Base-by-base conservation (phyloP, 257 asterid species). In the Solanum chaucha region DNA sequence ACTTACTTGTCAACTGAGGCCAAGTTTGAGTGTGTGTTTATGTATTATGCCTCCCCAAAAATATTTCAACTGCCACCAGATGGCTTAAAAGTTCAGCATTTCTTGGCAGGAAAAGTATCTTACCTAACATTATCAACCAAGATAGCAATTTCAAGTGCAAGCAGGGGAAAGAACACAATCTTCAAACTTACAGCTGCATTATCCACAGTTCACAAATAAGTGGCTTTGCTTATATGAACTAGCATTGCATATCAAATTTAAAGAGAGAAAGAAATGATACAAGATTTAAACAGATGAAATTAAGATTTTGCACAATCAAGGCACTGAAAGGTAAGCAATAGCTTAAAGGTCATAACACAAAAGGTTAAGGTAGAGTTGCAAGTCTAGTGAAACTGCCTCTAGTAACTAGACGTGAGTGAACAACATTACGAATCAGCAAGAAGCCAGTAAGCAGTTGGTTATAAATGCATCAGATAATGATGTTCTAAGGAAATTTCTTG, bases 101-200 rank as follows among this genome's bases (percentile, higher is more conserved):
- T 55, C 71, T 26, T 34, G 77, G 88, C 22, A 86, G 84, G 70
- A 84, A 70, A 85, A 84, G 75, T 87, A 83, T 84, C 90, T 90
- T 89, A 97, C 99, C 98, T 91, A 61, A 97, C 89, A 87, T 97
- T 97, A 88, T 97, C 99, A 86, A 93, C 95, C 94, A 96, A 91
- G 90, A 95, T 91, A 28, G 99, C 98, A 48, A 89, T 88, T 92
- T 97, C 98, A 78, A 97, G 92, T 28, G 96, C 98, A 87, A 97
- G 89, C 88, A 95, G 90, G 82, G 99, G 99, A 87, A 95, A 35
- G 92, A 97, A 97, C 65, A 94, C 99, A 90, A 97, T 93, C 99
- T 94, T 97, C 97, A 97, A 89, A 92, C 85, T 92, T 89, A 95
- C 93, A 90, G 93, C 99, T 97, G 98, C 87, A 92, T 84, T 91